Evolutionary conservation across 768 basidiomycete species (phyloP), one percentile per base, ranked within the genome.

Genomic region (Asterophora lycoperdoides): DNA sequence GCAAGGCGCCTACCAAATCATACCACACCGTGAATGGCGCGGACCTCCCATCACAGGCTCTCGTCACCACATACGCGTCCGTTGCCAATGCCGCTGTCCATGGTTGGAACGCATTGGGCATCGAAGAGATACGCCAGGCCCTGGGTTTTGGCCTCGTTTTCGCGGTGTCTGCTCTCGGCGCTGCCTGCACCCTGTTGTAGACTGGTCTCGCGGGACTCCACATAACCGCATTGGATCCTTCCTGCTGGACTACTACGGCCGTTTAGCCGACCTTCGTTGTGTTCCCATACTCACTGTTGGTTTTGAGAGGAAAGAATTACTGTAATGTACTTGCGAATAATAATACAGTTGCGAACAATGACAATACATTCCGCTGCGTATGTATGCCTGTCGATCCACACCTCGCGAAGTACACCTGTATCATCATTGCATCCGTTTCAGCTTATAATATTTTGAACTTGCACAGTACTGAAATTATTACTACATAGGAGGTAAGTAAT

Each of bases 21-120:
- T 71, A 64, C 29, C 56, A 56, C 29, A 70, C 69, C 5, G 55
- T 69, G 26, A 63, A 65, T 46, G 70, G 71, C 5, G 67, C 64
- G 14, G 71, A 71, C 46, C 63, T 56, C 30, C 67, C 70, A 8
- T 64, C 62, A 2, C 68, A 70, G 42, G 59, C 59, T 13, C 63
- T 69, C 44, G 64, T 68, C 36, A 71, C 70, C 14, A 63, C 67
- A 2, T 74, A 61, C 57, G 55, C 71, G 1, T 54, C 63, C 19
- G 32, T 52, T 5, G 46, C 55, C 18, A 63, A 58, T 45, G 56
- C 55, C 14, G 58, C 61, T 8, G 14, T 44, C 17, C 53, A 26
- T 14, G 39, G 46, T 20, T 53, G 47, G 53, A 46, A 26, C 4
- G 11, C 56, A 13, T 44, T 55, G 32, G 55, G 56, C 26, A 35